Evolutionary conservation across 352 stramenopile genomes (phyloP), one percentile per base, ranked within the genome.

Genomic region (Phytophthora fragariaefolia): DNA sequence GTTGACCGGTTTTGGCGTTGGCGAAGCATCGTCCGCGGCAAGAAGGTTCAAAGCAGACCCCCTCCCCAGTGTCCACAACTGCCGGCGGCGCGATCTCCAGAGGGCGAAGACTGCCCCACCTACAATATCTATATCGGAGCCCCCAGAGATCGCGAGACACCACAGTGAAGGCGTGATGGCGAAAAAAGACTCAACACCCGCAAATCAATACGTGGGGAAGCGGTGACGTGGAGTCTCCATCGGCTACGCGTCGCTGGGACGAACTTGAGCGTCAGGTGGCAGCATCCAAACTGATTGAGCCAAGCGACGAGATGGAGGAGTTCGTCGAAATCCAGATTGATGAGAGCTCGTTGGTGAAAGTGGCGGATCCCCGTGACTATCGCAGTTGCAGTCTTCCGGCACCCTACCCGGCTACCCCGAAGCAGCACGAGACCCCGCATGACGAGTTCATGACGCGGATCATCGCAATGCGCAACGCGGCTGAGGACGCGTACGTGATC

Each of bases 401-500:
- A 5, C 30, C 45, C 10, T 45, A 50, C 8, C 64, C 64, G 18
- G 23, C 36, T n/a, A 23, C 60, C 27, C 27, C 30, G 23, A 48
- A 10, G 12, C n/a, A n/a, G n/a, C 48, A 32, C 23, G 40, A 52
- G 47, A 46, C 38, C 15, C 12, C 52, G 17, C 60, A 74, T 22
- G 46, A 72, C 9, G 66, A 55, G 3, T 49, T 78, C 46, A 67
- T 78, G 57, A 70, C 82, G 27, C 82, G 83, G 51, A 87, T 88
- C 63, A 77, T 82, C 32, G 75, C 85, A 24, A 71, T 91, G 69
- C 80, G 73, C 24, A 76, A 80, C 57, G 69, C 79, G 22, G 79
- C 79, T 12, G 82, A 91, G 58, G 77, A 66, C 17, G 80, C 81
- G 24, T 89, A 87, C 69, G 58, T 82, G 63, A 84, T 61, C 13